Base-by-base conservation (phyloP, 805 yeast species). In the Tetrapisispora nanseiensis region DNA sequence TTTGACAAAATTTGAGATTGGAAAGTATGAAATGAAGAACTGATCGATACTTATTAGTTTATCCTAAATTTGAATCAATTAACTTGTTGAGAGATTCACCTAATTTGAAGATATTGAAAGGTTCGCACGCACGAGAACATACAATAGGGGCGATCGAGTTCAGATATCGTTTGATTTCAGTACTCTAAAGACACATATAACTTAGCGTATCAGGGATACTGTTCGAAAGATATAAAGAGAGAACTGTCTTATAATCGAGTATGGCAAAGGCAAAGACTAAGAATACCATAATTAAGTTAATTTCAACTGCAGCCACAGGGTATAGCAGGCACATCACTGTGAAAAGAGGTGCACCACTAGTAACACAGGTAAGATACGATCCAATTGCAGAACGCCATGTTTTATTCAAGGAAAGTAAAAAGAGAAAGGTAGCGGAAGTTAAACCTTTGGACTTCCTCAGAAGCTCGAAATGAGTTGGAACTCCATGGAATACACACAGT, bases 271-370 rank as follows among this genome's bases (percentile, higher is more conserved):
- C 82, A 35, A 85, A 85, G 65, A 72, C 84, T 21, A 79, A 87
- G 56, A 79, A 79, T 51, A 82, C 95, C 4, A 79, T 89, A 57
- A 82, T 90, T 44, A 86, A 86, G 63, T 74, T 90, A 48, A 69
- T 89, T 2, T 90, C 97, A 1, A 74, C 92, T 2, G 97, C 97
- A 15, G 76, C 82, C 52, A 89, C 97, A 1, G 97, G 97, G 1
- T 85, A 72, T 63, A 78, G 78, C 59, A 78, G 94, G 59, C 81
- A 87, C 60, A 76, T 87, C 50, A 70, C 78, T 40, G 76, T 89
- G 37, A 92, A 87, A 39, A 80, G 96, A 68, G 78, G 84, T 41
- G 78, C 94, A 3, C 84, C 85, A 38, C 70, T 76, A 44, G 79
- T 90, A 48, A 78, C 77, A 37, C 92, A 86, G 57, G 81, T 89